These are phyloP conservation scores for Phytophthora pistaciae DNA, from an alignment of 352 stramenopile genomes.

Conservation along the genomic window DNA sequence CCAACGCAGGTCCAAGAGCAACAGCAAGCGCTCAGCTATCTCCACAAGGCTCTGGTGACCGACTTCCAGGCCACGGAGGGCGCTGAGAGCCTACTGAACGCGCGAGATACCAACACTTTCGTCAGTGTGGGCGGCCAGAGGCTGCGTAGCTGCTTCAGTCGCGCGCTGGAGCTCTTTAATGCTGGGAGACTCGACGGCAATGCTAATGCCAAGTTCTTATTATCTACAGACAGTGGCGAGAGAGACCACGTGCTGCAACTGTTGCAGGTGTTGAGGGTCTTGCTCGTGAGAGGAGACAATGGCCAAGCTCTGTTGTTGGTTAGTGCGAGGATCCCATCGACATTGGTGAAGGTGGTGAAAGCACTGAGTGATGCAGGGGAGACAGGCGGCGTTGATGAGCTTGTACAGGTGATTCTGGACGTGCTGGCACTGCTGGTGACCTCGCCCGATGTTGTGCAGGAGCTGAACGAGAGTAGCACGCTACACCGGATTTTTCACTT, in stretches of 20 bases:
- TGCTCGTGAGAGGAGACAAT: conserved; percentile 30
- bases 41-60: conserved; percentile 4
- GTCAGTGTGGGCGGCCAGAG: conserved; percentile 47
- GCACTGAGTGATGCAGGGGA: conserved; percentile 28
- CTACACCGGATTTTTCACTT: conserved; percentile 65
- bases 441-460: conserved; percentile 53
- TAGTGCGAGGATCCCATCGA: conserved; percentile 62
- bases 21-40: conserved; percentile 7
- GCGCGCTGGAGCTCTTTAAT: conserved; percentile 50
- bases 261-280: conserved; percentile 35
- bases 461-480: conserved; percentile 56
- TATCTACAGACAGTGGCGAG: conserved; percentile 8
- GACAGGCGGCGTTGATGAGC: not conserved
- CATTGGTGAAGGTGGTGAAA: conserved; percentile 63
- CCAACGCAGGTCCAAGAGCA: conserved; percentile 1
- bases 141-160: conserved; percentile 41
- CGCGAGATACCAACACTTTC: conserved; percentile 25
- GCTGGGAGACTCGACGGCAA: conserved; percentile 34
- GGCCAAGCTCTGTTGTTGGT: conserved; percentile 47
- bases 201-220: conserved; percentile 12
- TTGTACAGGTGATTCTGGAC: conserved; percentile 35
- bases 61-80: not conserved
- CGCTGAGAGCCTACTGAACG: conserved; percentile 9
- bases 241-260: conserved; percentile 22
- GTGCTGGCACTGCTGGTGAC: conserved; percentile 42